Conservation (phyloP, 2,329 filamentous ascomycete genomes). For the Tolypocladium inflatum region DNA sequence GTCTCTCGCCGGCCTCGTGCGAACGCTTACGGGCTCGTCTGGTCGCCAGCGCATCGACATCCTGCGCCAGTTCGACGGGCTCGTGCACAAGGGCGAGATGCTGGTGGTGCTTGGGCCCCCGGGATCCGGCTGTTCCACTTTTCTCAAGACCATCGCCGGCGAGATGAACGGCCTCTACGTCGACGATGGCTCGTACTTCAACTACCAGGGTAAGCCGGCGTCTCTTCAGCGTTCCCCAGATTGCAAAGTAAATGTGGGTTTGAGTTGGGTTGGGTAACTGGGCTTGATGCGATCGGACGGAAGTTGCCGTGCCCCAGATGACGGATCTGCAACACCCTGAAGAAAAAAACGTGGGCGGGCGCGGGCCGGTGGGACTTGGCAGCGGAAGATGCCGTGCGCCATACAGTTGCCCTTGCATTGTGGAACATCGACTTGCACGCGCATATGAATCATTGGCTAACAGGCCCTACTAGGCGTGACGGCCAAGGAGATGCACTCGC, state of each 20-base stretch:
- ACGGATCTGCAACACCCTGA: neutral
- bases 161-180: conserved; percentile 74
- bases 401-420: neutral
- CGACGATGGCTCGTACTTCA: conserved; percentile 61
- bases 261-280: neutral
- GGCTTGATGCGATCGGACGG: neutral
- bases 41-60: conserved; percentile 56
- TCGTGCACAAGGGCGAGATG: conserved; percentile 66
- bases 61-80: conserved; percentile 55
- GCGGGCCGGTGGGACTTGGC: conserved; percentile 2
- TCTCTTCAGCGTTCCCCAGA: no score
- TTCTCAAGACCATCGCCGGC: conserved; percentile 75
- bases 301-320: conserved; percentile 4
- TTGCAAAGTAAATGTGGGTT: neutral
- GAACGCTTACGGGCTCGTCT: conserved; percentile 37
- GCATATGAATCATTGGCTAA: conserved; percentile 2
- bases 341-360: conserved; percentile 2
- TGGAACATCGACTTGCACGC: conserved; percentile 1
- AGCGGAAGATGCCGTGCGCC: conserved; percentile 4
- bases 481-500: conserved; percentile 64
- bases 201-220: conserved; percentile 58
- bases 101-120: conserved; percentile 66
- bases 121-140: conserved; percentile 69
- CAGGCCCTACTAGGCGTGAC: conserved; percentile 39
- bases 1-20: conserved; percentile 31